Percentiles rank a stretch among this genome's conserved stretches.
Conservation (phyloP, 441 rosid species). For the Populus hybrid region DNA sequence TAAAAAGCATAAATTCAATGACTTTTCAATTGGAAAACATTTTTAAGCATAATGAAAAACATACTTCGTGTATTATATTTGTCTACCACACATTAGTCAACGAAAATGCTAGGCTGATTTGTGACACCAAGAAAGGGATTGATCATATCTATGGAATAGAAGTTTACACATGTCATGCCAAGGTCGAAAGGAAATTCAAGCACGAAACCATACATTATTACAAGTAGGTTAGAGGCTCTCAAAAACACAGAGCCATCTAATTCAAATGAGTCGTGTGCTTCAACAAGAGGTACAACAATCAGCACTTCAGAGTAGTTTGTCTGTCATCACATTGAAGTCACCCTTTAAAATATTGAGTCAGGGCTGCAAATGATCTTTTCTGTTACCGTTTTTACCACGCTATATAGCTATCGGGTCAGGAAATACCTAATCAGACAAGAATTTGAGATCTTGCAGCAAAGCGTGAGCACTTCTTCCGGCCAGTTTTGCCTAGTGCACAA, state of each 20-base stretch:
- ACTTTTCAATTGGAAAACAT: too few species aligned
- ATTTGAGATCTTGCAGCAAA: conserved; percentile 39
- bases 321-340: background rate
- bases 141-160: background rate
- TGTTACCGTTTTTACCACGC: conserved; percentile 12
- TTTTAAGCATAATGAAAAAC: background rate
- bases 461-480: conserved; percentile 69
- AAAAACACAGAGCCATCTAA: conserved; percentile 25
- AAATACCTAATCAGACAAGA: conserved; percentile 6
- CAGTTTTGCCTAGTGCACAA: conserved; percentile 55
- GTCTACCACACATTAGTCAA: background rate
- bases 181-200: background rate
- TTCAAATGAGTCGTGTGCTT: background rate
- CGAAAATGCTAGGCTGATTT: too few species aligned
- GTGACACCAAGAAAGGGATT: background rate
- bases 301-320: background rate
- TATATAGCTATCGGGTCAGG: conserved; percentile 22
- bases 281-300: background rate
- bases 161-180: background rate
- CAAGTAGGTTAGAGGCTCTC: conserved; percentile 16
- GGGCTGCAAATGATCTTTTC: background rate
- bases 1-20: background rate
- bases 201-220: background rate
- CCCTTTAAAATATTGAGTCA: background rate
- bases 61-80: too few species aligned